Percentiles rank a stretch among this genome's conserved stretches.
Conservation (phyloP, 2,329 filamentous ascomycete genomes). For the Calonectria fujianensis region DNA sequence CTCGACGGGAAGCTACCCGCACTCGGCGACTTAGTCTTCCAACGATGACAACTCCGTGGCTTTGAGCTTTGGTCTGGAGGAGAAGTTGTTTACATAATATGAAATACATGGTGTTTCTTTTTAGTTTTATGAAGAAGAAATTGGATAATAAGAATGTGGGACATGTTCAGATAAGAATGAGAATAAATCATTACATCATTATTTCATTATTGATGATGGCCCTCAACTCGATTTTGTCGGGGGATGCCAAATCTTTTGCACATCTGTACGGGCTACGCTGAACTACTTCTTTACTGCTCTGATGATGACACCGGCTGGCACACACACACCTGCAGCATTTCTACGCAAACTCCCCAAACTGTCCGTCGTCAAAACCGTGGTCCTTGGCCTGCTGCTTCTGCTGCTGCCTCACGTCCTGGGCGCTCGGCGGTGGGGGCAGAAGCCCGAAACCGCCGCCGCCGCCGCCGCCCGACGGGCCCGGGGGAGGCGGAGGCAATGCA, state of each 20-base stretch:
- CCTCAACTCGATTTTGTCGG: conserved; percentile 25
- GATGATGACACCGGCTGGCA: background rate
- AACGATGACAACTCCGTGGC: conserved; percentile 54
- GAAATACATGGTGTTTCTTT: background rate
- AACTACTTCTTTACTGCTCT: conserved; percentile 33
- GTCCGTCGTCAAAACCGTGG: conserved; percentile 89
- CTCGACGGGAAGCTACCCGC: conserved; percentile 25
- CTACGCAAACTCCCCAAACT: conserved; percentile 88
- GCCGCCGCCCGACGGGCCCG: conserved; percentile 56
- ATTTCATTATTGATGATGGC: conserved; percentile 35
- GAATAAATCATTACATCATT: conserved; percentile 38
- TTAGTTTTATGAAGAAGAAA: background rate
- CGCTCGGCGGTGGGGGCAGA: conserved; percentile 81
- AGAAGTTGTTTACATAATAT: background rate
- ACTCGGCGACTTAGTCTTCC: conserved; percentile 57
- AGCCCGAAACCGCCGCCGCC: conserved; percentile 66
- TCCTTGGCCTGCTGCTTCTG: conserved; percentile 77
- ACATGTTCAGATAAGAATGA: conserved; percentile 9
- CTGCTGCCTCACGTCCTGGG: conserved; percentile 74
- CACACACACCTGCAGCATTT: background rate
- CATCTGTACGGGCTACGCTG: conserved; percentile 36
- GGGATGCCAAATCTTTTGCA: conserved; percentile 30
- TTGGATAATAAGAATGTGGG: background rate
- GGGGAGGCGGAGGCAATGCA: conserved; percentile 83
- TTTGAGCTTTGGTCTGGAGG: conserved; percentile 38